Conservation (phyloP, 2,329 filamentous ascomycete species). For the Orbilia brochopaga region DNA sequence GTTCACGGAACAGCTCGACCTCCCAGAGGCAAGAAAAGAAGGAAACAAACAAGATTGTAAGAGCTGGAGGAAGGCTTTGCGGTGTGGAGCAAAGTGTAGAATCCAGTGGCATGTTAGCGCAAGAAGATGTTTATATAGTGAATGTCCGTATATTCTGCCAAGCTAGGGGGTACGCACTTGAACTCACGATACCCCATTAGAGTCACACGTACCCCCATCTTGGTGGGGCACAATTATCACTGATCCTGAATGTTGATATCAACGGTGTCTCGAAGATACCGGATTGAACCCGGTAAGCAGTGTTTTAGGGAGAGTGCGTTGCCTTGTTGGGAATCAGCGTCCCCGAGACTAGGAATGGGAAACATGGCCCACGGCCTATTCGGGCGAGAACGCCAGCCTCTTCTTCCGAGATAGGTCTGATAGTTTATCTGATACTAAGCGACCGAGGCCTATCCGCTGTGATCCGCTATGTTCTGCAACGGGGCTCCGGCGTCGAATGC, state of each 20-base stretch:
- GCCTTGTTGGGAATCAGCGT: conserved; percentile 17
- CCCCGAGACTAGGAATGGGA: no score
- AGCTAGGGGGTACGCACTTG: conserved; percentile 3
- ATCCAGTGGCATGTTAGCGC: conserved; percentile 8
- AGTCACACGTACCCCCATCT: neutral
- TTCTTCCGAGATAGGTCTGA: neutral
- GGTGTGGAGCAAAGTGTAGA: conserved; percentile 32
- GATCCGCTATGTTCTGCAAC: conserved; percentile 16
- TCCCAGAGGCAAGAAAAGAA: conserved; percentile 42
- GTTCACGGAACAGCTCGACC: conserved; percentile 50
- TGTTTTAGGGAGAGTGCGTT: conserved; percentile 43
- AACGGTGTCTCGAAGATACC: conserved; percentile 36
- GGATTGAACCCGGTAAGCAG: conserved; percentile 35
- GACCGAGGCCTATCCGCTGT: conserved; percentile 30
- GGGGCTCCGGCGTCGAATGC: conserved; percentile 19
- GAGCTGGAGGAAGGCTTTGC: conserved; percentile 31
- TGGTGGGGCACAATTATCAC: neutral
- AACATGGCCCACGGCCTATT: neutral
- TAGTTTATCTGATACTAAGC: conserved; percentile 14
- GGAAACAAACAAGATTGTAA: conserved; percentile 8
- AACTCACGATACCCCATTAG: neutral
- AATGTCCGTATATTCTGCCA: conserved; percentile 20
- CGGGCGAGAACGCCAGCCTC: conserved; percentile 11
- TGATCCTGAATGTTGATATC: conserved; percentile 18
- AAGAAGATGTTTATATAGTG: conserved; percentile 43